Conservation (phyloP, 768 basidiomycete genomes). For the Serendipita sp. region DNA sequence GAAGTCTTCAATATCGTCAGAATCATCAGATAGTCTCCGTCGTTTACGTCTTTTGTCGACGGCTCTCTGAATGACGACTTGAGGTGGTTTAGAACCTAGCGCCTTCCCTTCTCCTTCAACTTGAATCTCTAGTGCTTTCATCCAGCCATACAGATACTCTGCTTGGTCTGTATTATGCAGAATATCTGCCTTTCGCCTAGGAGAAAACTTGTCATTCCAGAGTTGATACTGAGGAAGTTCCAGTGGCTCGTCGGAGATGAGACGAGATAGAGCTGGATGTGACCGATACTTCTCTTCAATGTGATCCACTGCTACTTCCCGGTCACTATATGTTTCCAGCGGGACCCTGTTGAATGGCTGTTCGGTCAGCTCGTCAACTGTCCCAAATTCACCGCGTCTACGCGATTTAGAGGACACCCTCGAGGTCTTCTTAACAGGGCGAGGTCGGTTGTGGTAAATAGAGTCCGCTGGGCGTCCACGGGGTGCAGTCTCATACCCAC, state of each 20-base stretch:
- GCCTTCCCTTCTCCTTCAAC: slow-evolving; percentile 15
- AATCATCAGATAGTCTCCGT: slow-evolving; percentile 35
- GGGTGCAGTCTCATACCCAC: slow-evolving; percentile 30
- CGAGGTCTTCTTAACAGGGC: neutral
- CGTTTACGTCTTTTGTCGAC: slow-evolving; percentile 39
- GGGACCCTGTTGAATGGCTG: neutral
- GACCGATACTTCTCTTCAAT: slow-evolving; percentile 10
- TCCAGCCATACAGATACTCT: slow-evolving; percentile 60
- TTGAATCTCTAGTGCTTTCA: slow-evolving; percentile 51
- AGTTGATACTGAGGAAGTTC: slow-evolving; percentile 23
- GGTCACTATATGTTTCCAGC: neutral
- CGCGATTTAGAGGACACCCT: neutral
- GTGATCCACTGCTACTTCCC: slow-evolving; percentile 12
- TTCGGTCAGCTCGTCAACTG: too few species aligned
- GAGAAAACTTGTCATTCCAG: slow-evolving; percentile 67
- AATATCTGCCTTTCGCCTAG: slow-evolving; percentile 53
- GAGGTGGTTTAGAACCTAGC: slow-evolving; percentile 36
- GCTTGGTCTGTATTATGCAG: slow-evolving; percentile 63
- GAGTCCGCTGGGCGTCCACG: slow-evolving; percentile 22
- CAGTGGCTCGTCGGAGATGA: slow-evolving; percentile 15
- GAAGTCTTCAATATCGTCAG: slow-evolving; percentile 32
- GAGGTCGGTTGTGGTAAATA: neutral
- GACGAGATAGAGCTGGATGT: slow-evolving; percentile 36
- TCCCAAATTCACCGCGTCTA: neutral
- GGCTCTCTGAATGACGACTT: slow-evolving; percentile 34